These are phyloP conservation scores for Arabidopsis suecica DNA, from an alignment of 345 rosid genomes.

Conservation along the genomic window DNA sequence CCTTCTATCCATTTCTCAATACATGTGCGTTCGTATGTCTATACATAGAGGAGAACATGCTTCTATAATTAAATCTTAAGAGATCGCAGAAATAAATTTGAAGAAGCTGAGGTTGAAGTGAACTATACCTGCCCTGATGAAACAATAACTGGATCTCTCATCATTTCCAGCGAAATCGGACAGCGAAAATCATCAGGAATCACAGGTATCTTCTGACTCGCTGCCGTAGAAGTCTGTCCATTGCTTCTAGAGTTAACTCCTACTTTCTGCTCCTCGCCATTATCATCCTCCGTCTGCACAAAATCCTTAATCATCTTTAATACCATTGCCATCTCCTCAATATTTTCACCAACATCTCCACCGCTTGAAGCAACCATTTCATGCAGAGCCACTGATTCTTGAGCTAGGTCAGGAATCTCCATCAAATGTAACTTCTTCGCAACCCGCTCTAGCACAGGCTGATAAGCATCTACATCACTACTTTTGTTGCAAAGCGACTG, in stretches of 20 bases:
- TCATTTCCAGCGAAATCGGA: slow-evolving; percentile 93
- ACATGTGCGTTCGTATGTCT: slow-evolving; percentile 95
- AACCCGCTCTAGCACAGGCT: slow-evolving; percentile 61
- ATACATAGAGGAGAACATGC: slow-evolving; percentile 26
- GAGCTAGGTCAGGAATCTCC: slow-evolving; percentile 77
- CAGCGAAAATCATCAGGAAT: slow-evolving; percentile 98
- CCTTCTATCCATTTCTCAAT: slow-evolving; percentile 96
- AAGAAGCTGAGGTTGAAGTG: slow-evolving; percentile 17
- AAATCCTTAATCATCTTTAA: slow-evolving; percentile 84
- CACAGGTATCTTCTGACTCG: slow-evolving; percentile 65
- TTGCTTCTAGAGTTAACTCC: slow-evolving; percentile 51
- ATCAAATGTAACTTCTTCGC: slow-evolving; percentile 74
- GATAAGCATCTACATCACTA: slow-evolving; percentile 55
- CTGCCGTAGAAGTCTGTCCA: slow-evolving; percentile 65
- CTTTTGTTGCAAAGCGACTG: slow-evolving; percentile 61
- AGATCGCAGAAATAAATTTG: slow-evolving; percentile 29
- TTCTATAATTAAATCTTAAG: slow-evolving; percentile 8
- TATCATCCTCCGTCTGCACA: slow-evolving; percentile 77
- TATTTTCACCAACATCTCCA: slow-evolving; percentile 76
- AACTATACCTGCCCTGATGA: slow-evolving; percentile 89
- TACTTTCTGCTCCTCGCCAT: slow-evolving; percentile 36
- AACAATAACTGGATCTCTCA: slow-evolving; percentile 98
- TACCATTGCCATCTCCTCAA: slow-evolving; percentile 87
- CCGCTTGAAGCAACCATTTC: slow-evolving; percentile 75
- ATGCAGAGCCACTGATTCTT: slow-evolving; percentile 90